Conservation (phyloP, 192 early-diverging fungal species). For the Physocladia obscura region DNA sequence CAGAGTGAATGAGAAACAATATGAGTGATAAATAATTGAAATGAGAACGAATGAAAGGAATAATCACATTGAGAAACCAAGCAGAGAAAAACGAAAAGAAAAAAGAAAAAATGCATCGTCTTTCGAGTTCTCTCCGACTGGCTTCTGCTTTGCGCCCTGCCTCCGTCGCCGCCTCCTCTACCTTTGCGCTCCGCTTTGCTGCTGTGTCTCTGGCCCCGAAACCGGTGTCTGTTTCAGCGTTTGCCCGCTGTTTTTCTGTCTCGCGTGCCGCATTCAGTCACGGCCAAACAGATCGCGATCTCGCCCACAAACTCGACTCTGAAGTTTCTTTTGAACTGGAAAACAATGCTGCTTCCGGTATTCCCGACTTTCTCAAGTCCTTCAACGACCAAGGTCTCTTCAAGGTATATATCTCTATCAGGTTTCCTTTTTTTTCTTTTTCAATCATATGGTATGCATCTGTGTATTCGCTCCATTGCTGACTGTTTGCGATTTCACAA, state of each 20-base stretch:
- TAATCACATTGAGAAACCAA: too few relatives aligned
- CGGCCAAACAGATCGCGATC: constrained; percentile 61
- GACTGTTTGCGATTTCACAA: too few relatives aligned
- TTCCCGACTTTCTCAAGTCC: constrained; percentile 70
- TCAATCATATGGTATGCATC: neutral
- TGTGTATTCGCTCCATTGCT: too few relatives aligned
- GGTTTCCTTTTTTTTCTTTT: neutral
- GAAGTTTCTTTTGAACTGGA: constrained; percentile 76
- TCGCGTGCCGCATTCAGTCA: neutral
- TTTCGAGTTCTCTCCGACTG: too few relatives aligned
- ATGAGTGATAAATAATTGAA: too few relatives aligned
- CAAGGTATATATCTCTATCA: constrained; percentile 33
- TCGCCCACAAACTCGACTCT: constrained; percentile 67
- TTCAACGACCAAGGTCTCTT: constrained; percentile 64
- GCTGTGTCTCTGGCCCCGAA: neutral
- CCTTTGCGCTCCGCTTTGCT: neutral
- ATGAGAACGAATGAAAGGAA: too few relatives aligned
- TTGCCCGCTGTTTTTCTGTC: neutral
- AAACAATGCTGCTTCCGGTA: constrained; percentile 52
- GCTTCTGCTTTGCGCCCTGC: neutral
- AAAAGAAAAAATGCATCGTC: too few relatives aligned
- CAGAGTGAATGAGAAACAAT: too few relatives aligned
- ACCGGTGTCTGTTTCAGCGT: too few relatives aligned
- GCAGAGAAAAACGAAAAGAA: too few relatives aligned
- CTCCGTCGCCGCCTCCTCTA: neutral